phyloP scores from a whole-genome alignment of 306 rosid genomes.

The Lathyrus tuberosus region DNA sequence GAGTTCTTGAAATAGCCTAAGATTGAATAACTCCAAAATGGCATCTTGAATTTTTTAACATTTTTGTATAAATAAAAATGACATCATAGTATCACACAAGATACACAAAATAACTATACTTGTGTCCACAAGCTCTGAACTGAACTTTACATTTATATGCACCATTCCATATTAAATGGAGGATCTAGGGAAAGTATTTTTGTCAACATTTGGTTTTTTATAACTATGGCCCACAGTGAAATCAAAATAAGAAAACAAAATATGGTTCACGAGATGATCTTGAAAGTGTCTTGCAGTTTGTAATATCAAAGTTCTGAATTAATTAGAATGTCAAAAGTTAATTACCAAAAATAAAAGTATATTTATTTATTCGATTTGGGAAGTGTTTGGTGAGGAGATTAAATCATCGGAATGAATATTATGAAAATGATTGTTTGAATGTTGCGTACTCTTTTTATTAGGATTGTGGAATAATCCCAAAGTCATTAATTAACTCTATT shows the following conservation, averaged over 20 bases:
- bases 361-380: not conserved
- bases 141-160: not conserved
- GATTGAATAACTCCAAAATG: slow-evolving; percentile 16
- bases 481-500: not conserved
- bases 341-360: slow-evolving; percentile 8
- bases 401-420: not conserved
- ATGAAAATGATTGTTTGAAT: not conserved
- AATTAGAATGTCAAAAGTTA: not conserved
- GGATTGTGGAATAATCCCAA: not conserved
- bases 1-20: not conserved
- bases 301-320: not conserved
- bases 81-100: not conserved
- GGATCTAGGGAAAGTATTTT: slow-evolving; percentile 7
- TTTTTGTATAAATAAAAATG: not conserved
- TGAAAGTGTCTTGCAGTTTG: not conserved
- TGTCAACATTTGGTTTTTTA: not conserved
- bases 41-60: not conserved
- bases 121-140: not conserved
- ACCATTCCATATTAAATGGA: slow-evolving; percentile 5
- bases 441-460: not conserved
- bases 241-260: not conserved
- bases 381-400: not conserved
- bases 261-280: slow-evolving; percentile 11
- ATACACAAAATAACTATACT: not conserved
- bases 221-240: not conserved